Base-by-base conservation (phyloP, 352 stramenopile species). In the Halophytophthora batemanensis region DNA sequence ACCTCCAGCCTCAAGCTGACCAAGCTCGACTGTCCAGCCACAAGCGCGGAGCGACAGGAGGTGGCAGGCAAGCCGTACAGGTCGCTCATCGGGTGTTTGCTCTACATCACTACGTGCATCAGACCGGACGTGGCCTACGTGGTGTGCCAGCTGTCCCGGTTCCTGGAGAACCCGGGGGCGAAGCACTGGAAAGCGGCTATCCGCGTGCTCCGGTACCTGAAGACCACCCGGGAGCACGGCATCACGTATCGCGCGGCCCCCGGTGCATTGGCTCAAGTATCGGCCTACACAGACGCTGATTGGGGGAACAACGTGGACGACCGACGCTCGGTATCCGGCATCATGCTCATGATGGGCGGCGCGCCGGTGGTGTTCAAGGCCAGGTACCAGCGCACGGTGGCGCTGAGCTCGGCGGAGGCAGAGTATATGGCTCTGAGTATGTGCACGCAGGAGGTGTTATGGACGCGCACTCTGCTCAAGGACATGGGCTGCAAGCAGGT, bases 141-240 rank as follows among this genome's bases (percentile, higher is more conserved):
- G 28, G 53, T 64, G 17, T 39, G 43, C 7, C 44, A 64, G 41
- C 23, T 64, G 23, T 56, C 51, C 38, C 48, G 59, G 54, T 47
- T 61, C 31, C 34, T 70, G 6, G 57, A 69, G 57, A 44, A 54
- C 23, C 39, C 53, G 2, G 55, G 14, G 19, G 1, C 8, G 18
- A 14, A 25, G 15, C 33, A 68, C 31, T 70, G 53, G 63, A 55
- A 61, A n/a, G 57, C 54, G 42, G 50, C 63, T 13, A 50, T 70
- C 44, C 33, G 53, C 1, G 37, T 66, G 6, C 34, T 70, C 10
- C 62, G 56, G 13, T 72, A 69, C 49, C 35, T 66, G 15, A 59
- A 68, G n/a, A 41, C 50, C 18, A 55, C 57, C 22, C 8, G 22
- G 5, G 37, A 34, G 14, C 12, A 40, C 18, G 57, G 58, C 33